phyloP scores from a whole-genome alignment of 2,329 filamentous ascomycete species.

The Claviceps fusiformis region DNA sequence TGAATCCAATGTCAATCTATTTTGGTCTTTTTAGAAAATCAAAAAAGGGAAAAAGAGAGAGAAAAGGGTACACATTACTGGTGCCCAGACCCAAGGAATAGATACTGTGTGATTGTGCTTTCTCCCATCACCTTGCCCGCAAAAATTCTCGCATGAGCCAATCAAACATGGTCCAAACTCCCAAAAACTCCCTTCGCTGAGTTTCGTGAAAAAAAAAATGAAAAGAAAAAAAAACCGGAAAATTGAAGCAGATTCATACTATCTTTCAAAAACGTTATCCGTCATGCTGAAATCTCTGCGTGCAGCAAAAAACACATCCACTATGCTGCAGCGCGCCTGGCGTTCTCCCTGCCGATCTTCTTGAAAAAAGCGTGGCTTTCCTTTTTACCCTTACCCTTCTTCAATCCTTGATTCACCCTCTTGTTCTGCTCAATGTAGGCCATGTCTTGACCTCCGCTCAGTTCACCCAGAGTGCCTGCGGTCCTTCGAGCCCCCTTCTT shows the following conservation, averaged over 20 bases:
- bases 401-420: slow-evolving; percentile 40
- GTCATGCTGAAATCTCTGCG: background rate
- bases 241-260: background rate
- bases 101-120: background rate
- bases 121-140: background rate
- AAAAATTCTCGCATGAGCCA: background rate
- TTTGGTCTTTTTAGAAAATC: background rate
- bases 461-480: slow-evolving; percentile 70
- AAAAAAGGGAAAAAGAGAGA: background rate
- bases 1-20: background rate
- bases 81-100: too few relatives aligned
- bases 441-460: slow-evolving; percentile 92
- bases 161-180: background rate
- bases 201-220: background rate
- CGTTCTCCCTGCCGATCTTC: slow-evolving; percentile 29
- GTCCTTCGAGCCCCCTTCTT: slow-evolving; percentile 57
- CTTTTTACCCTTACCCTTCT: slow-evolving; percentile 24
- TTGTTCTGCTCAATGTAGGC: slow-evolving; percentile 83
- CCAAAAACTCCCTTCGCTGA: background rate
- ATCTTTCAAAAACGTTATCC: background rate
- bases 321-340: slow-evolving; percentile 20
- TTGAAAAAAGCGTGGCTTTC: slow-evolving; percentile 28
- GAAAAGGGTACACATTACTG: background rate
- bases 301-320: slow-evolving; percentile 6
- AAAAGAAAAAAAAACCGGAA: background rate